These are phyloP conservation scores for Aspergillus ellipticus DNA, from an alignment of 495 filamentous ascomycete species.

Conservation along the genomic window DNA sequence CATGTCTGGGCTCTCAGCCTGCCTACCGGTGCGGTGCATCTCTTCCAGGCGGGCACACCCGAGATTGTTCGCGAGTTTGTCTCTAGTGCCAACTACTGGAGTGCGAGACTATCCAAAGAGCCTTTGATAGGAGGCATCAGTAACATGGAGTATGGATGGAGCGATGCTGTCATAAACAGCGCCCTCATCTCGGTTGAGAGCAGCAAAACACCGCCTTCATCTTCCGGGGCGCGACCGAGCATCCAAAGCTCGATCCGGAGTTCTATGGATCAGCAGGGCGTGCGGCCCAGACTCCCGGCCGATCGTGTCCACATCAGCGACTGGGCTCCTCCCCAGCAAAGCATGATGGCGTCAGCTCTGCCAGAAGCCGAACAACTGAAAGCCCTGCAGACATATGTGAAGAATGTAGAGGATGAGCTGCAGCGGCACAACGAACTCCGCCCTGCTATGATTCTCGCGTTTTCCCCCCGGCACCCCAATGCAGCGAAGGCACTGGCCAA, in stretches of 20 bases:
- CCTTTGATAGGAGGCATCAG: slow-evolving; percentile 88
- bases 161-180: slow-evolving; percentile 79
- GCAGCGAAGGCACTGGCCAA: slow-evolving; percentile 80
- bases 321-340: slow-evolving; percentile 91
- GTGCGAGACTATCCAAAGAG: slow-evolving; percentile 86
- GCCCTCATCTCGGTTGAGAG: slow-evolving; percentile 56
- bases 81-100: slow-evolving; percentile 96
- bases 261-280: slow-evolving; percentile 62
- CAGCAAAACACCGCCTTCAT: slow-evolving; percentile 37
- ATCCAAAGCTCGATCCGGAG: slow-evolving; percentile 70
- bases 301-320: slow-evolving; percentile 83
- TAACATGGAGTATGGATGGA: slow-evolving; percentile 98
- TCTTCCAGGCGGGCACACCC: slow-evolving; percentile 94
- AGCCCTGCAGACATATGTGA: slow-evolving; percentile 72
- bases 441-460: slow-evolving; percentile 80
- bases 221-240: slow-evolving; percentile 52
- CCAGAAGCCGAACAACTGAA: slow-evolving; percentile 77
- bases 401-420: slow-evolving; percentile 80
- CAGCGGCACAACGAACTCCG: slow-evolving; percentile 82
- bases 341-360: slow-evolving; percentile 75
- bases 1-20: slow-evolving; percentile 95
- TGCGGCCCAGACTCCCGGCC: slow-evolving; percentile 70
- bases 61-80: slow-evolving; percentile 96
- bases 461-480: slow-evolving; percentile 83
- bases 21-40: slow-evolving; percentile 88